Conservation (phyloP, 371 early-diverging fungal species). For the Syncephalis plumigaleata region DNA sequence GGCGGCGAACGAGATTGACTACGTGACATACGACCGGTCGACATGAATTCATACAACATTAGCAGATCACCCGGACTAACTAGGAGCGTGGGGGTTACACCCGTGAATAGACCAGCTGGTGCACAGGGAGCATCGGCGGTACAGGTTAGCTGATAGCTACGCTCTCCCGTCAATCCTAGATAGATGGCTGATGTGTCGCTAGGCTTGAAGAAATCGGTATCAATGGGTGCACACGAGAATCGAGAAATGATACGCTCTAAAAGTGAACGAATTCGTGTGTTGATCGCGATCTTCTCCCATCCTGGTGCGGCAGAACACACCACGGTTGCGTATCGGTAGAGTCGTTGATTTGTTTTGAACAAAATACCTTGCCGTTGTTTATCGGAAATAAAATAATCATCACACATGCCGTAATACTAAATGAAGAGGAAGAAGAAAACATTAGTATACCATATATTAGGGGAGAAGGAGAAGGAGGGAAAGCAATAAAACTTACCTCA, state of each 20-base stretch:
- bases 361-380: slow-evolving; percentile 15
- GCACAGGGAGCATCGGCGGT: background rate
- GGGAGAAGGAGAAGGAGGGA: background rate
- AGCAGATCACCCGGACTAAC: background rate
- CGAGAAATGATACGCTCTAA: too few relatives aligned
- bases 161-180: too few relatives aligned
- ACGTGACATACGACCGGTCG: background rate
- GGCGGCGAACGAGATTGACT: too few relatives aligned
- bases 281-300: slow-evolving; percentile 8
- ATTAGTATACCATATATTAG: background rate
- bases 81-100: slow-evolving; percentile 1
- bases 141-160: background rate
- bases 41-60: background rate
- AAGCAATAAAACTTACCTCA: slow-evolving; percentile 10
- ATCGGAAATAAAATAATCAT: slow-evolving; percentile 18
- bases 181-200: too few relatives aligned
- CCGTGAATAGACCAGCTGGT: background rate
- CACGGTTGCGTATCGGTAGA: slow-evolving; percentile 17
- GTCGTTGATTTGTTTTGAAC: slow-evolving; percentile 16
- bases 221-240: too few relatives aligned
- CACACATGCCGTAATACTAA: slow-evolving; percentile 20
- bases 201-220: too few relatives aligned
- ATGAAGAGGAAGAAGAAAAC: background rate
- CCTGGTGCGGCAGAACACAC: slow-evolving; percentile 16
- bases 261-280: too few relatives aligned